These are phyloP conservation scores for Epithele typhae DNA, from an alignment of 768 basidiomycete genomes.

Conservation along the genomic window DNA sequence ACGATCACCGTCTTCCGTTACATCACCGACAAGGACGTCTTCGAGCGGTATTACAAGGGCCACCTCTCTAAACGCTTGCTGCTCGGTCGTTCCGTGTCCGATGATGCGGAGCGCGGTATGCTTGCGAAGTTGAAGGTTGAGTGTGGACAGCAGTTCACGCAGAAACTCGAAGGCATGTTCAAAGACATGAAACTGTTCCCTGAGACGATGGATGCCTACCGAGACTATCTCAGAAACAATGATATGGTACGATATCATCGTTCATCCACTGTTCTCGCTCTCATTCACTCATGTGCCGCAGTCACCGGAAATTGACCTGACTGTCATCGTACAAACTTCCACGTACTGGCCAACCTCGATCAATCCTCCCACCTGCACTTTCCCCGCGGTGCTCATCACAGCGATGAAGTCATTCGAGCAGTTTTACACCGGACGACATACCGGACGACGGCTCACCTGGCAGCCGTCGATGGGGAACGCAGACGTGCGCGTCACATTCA, in stretches of 20 bases:
- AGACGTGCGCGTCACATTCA: slow-evolving; percentile 84
- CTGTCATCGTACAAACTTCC: slow-evolving; percentile 91
- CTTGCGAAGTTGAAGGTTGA: slow-evolving; percentile 95
- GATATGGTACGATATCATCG: slow-evolving; percentile 44
- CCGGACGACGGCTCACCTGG: slow-evolving; percentile 89
- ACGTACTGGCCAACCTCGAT: slow-evolving; percentile 93
- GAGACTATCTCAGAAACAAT: slow-evolving; percentile 49
- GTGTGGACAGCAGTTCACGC: slow-evolving; percentile 94
- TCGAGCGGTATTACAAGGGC: slow-evolving; percentile 96
- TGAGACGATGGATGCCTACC: slow-evolving; percentile 79
- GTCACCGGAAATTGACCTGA: slow-evolving; percentile 75
- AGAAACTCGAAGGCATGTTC: slow-evolving; percentile 99
- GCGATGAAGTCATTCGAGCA: slow-evolving; percentile 77
- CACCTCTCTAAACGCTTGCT: slow-evolving; percentile 94
- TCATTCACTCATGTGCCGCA: slow-evolving; percentile 26
- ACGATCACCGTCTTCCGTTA: slow-evolving; percentile 95
- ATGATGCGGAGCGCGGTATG: slow-evolving; percentile 98
- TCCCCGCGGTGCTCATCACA: slow-evolving; percentile 61
- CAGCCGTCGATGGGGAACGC: slow-evolving; percentile 86
- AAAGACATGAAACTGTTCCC: slow-evolving; percentile 87
- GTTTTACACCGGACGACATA: slow-evolving; percentile 87
- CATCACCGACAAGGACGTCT: slow-evolving; percentile 92
- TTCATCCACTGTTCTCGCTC: background rate
- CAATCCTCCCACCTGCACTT: slow-evolving; percentile 55
- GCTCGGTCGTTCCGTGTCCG: slow-evolving; percentile 82